Percentiles rank a stretch among this genome's conserved stretches.
phyloP scores from a whole-genome alignment of 164 flowering plant genomes.

The Akebia trifoliata region DNA sequence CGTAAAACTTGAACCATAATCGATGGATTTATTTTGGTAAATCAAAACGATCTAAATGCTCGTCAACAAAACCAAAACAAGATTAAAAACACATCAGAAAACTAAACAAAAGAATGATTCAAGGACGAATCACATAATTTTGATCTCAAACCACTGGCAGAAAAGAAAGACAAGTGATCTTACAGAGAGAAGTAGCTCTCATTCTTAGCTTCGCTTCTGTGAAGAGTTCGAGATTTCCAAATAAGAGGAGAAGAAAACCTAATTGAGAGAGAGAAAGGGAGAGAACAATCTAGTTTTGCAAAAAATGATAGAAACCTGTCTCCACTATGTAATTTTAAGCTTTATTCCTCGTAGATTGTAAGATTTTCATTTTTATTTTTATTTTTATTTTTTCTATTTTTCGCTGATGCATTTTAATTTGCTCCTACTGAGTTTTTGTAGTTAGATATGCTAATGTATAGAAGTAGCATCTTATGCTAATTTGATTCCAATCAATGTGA shows the following conservation, averaged over 20 bases:
- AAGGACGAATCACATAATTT: not conserved
- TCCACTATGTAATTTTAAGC: too few species aligned
- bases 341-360: too few species aligned
- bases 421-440: too few species aligned
- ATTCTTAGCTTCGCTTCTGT: not conserved
- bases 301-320: too few species aligned
- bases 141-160: not conserved
- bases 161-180: not conserved
- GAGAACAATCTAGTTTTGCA: too few species aligned
- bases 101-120: not conserved
- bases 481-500: too few species aligned
- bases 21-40: not conserved
- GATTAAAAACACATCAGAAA: not conserved
- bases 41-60: not conserved
- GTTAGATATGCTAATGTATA: too few species aligned
- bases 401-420: too few species aligned
- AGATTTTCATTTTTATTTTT: too few species aligned
- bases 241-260: not conserved
- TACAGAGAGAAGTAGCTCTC: not conserved
- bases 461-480: too few species aligned
- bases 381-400: too few species aligned
- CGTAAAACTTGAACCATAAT: not conserved
- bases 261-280: too few species aligned
- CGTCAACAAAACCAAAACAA: not conserved
- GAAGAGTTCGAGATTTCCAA: not conserved